Evolutionary conservation across 2,329 filamentous ascomycete genomes (phyloP).

Genomic region (Ceratocystis eucalypticola): DNA sequence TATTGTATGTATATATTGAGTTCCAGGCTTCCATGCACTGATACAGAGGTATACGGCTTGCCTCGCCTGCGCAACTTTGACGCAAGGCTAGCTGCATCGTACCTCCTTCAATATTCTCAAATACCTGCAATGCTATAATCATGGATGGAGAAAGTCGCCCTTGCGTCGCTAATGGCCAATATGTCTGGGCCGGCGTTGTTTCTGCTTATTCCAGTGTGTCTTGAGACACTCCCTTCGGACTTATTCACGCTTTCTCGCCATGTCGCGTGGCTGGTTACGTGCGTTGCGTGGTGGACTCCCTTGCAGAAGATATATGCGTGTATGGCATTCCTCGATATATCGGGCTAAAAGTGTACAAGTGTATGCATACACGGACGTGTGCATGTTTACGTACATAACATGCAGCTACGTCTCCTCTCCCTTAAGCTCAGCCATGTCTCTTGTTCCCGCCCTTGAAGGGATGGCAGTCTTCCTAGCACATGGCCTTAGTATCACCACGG

Average conservation of each 20-base stretch:
- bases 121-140: too few relatives aligned
- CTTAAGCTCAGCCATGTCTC: not conserved
- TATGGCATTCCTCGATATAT: not conserved
- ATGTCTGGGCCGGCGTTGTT: too few relatives aligned
- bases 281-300: not conserved
- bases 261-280: not conserved
- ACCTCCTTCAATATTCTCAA: too few relatives aligned
- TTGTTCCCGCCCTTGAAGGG: not conserved
- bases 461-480: not conserved
- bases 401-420: not conserved
- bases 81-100: too few relatives aligned
- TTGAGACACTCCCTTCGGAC: slow-evolving; percentile 4
- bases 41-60: too few relatives aligned
- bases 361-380: not conserved
- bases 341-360: not conserved
- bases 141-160: not conserved
- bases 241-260: not conserved
- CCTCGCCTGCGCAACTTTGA: too few relatives aligned
- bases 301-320: not conserved
- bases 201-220: not conserved
- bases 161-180: not conserved
- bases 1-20: too few relatives aligned
- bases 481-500: not conserved
- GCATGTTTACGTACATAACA: not conserved
- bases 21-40: too few relatives aligned